Evolutionary conservation across 2,329 filamentous ascomycete genomes (phyloP).

Genomic region (Hysterium pulicare): DNA sequence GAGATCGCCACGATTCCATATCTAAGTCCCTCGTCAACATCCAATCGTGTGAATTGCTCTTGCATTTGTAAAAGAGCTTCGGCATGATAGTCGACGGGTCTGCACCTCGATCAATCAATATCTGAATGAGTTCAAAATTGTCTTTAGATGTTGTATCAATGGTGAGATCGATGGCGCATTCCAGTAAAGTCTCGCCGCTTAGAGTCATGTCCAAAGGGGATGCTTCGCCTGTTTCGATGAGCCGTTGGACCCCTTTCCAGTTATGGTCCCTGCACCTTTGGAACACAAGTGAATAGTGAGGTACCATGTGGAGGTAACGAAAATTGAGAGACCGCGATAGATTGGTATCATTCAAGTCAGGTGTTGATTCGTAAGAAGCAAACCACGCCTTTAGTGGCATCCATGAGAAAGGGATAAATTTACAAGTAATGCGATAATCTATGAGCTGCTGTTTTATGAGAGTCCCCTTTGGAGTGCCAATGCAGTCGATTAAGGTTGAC

Average conservation of each 20-base stretch:
- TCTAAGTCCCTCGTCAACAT: neutral
- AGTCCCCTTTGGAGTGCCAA: too few relatives aligned
- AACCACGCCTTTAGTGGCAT: too few relatives aligned
- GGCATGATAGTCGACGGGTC: slow-evolving; percentile 4
- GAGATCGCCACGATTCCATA: too few relatives aligned
- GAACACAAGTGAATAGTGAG: neutral
- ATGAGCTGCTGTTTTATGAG: too few relatives aligned
- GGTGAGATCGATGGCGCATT: neutral
- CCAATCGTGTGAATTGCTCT: neutral
- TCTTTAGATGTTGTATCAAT: neutral
- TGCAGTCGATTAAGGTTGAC: too few relatives aligned
- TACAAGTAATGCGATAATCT: too few relatives aligned
- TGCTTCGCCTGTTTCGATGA: neutral
- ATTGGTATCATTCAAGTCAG: neutral
- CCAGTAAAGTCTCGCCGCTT: slow-evolving; percentile 1
- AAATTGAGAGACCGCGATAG: slow-evolving; percentile 4
- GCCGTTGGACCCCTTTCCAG: neutral
- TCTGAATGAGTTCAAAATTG: slow-evolving; percentile 2
- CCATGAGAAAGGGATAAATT: too few relatives aligned
- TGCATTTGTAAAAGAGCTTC: slow-evolving; percentile 1
- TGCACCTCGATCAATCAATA: slow-evolving; percentile 4
- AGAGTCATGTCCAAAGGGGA: neutral
- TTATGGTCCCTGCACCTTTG: neutral
- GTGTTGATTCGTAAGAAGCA: too few relatives aligned
- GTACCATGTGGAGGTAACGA: slow-evolving; percentile 5